Conservation (phyloP, 352 stramenopile genomes). For the Elongisporangium anandrum region DNA sequence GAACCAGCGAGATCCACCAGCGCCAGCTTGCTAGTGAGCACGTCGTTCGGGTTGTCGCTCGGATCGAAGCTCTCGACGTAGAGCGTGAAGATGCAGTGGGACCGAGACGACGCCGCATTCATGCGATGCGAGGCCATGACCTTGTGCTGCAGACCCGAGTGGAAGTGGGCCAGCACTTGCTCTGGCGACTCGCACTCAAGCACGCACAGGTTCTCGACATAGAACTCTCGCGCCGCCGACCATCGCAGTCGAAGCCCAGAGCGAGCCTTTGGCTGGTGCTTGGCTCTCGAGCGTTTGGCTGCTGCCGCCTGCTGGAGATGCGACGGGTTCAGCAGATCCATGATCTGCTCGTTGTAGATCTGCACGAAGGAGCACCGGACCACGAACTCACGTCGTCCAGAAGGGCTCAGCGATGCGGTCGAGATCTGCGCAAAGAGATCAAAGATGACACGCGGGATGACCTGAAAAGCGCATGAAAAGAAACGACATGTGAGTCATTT, state of each 20-base stretch:
- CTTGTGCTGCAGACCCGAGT: conserved; percentile 54
- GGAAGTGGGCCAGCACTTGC: conserved; percentile 43
- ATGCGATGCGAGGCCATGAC: conserved; percentile 58
- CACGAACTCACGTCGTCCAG: conserved; percentile 26
- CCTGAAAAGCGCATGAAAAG: conserved; percentile 10
- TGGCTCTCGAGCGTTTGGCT: background rate
- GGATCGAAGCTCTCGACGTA: conserved; percentile 49
- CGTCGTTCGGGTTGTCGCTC: conserved; percentile 20
- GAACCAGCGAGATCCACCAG: conserved; percentile 63
- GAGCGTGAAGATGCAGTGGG: conserved; percentile 51
- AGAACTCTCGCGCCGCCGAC: conserved; percentile 47
- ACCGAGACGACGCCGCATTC: conserved; percentile 47
- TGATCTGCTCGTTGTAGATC: conserved; percentile 91
- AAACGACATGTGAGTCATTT: conserved; percentile 2
- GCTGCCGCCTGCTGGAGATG: conserved; percentile 13
- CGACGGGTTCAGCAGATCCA: conserved; percentile 46
- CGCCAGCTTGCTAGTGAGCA: conserved; percentile 46
- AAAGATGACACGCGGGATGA: conserved; percentile 47
- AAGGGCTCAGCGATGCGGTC: conserved; percentile 2
- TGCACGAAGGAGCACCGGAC: conserved; percentile 82
- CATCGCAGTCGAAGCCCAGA: conserved; percentile 36
- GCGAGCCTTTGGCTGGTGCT: conserved; percentile 1
- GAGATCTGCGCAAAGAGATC: conserved; percentile 32
- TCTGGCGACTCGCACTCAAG: conserved; percentile 35
- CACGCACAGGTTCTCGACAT: conserved; percentile 49